Conservation (phyloP, 2,329 filamentous ascomycete species). For the Cercospora zeina region DNA sequence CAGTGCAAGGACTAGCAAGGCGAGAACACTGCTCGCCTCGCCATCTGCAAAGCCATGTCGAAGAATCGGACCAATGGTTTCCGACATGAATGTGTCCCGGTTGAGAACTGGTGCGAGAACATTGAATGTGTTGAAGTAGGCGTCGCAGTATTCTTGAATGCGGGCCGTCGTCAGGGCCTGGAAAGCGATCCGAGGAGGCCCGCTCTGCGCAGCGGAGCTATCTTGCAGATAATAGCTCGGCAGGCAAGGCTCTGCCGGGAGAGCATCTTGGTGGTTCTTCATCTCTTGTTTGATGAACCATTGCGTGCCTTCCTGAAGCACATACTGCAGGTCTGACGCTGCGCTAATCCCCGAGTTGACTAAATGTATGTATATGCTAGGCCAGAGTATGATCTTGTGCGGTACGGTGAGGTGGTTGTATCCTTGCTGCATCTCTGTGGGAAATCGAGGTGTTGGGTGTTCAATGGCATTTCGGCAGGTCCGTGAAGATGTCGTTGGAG, state of each 20-base stretch:
- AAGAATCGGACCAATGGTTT: conserved; percentile 50
- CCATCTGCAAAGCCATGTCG: conserved; percentile 53
- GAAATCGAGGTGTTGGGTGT: conserved; percentile 19
- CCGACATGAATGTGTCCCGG: conserved; percentile 55
- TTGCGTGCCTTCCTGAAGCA: conserved; percentile 44
- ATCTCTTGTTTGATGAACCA: conserved; percentile 44
- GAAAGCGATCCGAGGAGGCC: conserved; percentile 36
- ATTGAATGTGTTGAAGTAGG: conserved; percentile 63
- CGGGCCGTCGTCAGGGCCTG: conserved; percentile 50
- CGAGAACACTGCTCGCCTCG: conserved; percentile 55
- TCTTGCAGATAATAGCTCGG: conserved; percentile 30
- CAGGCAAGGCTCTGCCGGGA: conserved; percentile 37
- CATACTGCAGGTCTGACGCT: conserved; percentile 40
- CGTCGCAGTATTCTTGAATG: conserved; percentile 54
- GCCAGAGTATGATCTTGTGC: conserved; percentile 56
- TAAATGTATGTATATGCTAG: conserved; percentile 42
- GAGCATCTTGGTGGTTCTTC: conserved; percentile 34
- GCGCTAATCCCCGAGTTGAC: conserved; percentile 40
- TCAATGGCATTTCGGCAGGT: conserved; percentile 16
- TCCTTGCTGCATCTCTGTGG: conserved; percentile 29
- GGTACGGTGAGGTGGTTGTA: conserved; percentile 45
- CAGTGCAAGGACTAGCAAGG: conserved; percentile 59
- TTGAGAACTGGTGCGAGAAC: conserved; percentile 61
- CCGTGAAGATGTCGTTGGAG: conserved; percentile 20
- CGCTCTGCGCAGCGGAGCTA: conserved; percentile 16